Evolutionary conservation across 306 rosid species (phyloP).

Genomic region (Cicer judaicum): DNA sequence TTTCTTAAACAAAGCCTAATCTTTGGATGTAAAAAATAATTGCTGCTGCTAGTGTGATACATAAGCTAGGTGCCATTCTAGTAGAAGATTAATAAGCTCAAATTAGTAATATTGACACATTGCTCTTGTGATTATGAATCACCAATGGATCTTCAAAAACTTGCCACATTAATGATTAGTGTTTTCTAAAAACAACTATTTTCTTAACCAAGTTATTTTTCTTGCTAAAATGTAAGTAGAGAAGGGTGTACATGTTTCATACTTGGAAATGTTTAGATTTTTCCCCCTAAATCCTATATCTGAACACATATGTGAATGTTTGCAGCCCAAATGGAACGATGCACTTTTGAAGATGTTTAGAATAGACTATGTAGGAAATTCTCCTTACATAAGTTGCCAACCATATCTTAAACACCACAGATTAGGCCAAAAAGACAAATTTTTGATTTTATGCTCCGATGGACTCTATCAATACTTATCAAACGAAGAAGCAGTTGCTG

Average conservation of each 20-base stretch:
- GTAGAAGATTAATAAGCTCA: neutral
- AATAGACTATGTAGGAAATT: constrained; percentile 85
- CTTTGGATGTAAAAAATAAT: neutral
- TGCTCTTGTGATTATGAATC: too few relatives aligned
- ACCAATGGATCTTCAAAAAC: too few relatives aligned
- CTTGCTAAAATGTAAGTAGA: neutral
- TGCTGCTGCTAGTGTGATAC: constrained; percentile 17
- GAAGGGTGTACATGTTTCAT: too few relatives aligned
- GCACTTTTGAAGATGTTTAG: constrained; percentile 91
- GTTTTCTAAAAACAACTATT: neutral
- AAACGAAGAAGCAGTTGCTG: constrained; percentile 93
- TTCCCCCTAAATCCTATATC: neutral
- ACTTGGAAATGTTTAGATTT: neutral
- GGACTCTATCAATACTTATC: constrained; percentile 96
- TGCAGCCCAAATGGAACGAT: constrained; percentile 98
- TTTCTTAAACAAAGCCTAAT: neutral
- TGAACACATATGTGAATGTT: constrained; percentile 1
- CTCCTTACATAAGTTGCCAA: constrained; percentile 82
- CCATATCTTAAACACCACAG: constrained; percentile 92
- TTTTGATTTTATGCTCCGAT: constrained; percentile 87
- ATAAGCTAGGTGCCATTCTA: constrained; percentile 15
- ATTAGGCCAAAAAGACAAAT: constrained; percentile 87
- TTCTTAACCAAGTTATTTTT: neutral
- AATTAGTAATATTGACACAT: neutral
- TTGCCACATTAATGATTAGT: constrained; percentile 4